Percentiles rank a stretch among this genome's conserved stretches.
phyloP scores from a whole-genome alignment of 202 grass and related monocot genomes.

The Panicum hallii region DNA sequence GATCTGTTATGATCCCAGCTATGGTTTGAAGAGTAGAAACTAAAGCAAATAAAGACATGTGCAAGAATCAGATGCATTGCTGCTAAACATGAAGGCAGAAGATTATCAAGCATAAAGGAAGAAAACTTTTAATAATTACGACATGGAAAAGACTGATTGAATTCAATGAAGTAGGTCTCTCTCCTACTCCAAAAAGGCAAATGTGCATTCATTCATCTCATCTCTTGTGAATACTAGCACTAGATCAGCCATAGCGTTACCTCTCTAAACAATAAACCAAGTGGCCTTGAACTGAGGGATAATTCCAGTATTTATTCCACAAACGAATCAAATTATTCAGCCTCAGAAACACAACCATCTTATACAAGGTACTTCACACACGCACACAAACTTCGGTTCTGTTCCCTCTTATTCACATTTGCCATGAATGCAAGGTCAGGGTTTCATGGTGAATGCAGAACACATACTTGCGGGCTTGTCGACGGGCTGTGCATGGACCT shows the following conservation, averaged over 20 bases:
- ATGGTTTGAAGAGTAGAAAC: not conserved
- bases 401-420: not conserved
- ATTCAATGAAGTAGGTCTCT: slow-evolving; percentile 11
- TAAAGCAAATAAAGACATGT: slow-evolving; percentile 6
- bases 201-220: not conserved
- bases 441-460: slow-evolving; percentile 31
- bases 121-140: slow-evolving; percentile 2
- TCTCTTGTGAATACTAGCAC: slow-evolving; percentile 26
- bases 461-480: slow-evolving; percentile 75
- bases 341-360: not conserved
- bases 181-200: not conserved
- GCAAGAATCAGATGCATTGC: slow-evolving; percentile 12
- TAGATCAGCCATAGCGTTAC: slow-evolving; percentile 1
- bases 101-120: not conserved
- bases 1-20: slow-evolving; percentile 4
- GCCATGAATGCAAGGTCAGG: slow-evolving; percentile 11
- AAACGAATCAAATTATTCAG: not conserved
- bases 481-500: slow-evolving; percentile 73
- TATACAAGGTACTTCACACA: not conserved
- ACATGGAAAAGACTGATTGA: not conserved
- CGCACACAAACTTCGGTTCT: too few relatives aligned
- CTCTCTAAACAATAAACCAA: slow-evolving; percentile 26
- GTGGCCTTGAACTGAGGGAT: not conserved
- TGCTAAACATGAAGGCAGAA: slow-evolving; percentile 1
- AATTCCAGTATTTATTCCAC: slow-evolving; percentile 1